phyloP scores from a whole-genome alignment of 1,284 basidiomycete genomes.

The Ganoderma meredithae region DNA sequence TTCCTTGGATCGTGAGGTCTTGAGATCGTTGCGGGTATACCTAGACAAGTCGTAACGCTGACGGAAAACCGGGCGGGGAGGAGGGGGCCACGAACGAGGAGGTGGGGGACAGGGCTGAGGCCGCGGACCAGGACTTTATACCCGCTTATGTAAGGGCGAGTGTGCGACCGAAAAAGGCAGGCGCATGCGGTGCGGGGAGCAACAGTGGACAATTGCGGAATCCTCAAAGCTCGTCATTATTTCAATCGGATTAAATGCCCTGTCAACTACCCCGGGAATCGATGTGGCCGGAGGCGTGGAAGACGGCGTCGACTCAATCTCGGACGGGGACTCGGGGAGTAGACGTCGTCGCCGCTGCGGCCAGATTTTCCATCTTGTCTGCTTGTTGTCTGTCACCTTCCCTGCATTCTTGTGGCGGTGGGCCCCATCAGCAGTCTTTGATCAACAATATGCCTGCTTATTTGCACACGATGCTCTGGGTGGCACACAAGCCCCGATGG shows the following conservation, averaged over 20 bases:
- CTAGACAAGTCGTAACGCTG: constrained; percentile 7
- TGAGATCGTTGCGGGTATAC: constrained; percentile 5
- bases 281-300: neutral
- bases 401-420: constrained; percentile 20
- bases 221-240: constrained; percentile 26
- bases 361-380: constrained; percentile 1
- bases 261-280: constrained; percentile 16
- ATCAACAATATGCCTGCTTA: neutral
- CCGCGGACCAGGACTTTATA: constrained; percentile 29
- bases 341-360: neutral
- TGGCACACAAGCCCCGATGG: neutral
- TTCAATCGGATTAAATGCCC: constrained; percentile 17
- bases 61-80: neutral
- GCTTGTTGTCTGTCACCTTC: neutral
- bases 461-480: neutral
- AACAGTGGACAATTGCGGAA: constrained; percentile 34
- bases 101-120: no score
- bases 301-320: neutral
- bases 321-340: neutral
- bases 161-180: constrained; percentile 29
- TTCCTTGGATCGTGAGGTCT: constrained; percentile 17
- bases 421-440: constrained; percentile 5
- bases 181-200: constrained; percentile 38
- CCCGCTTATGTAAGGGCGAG: constrained; percentile 33
- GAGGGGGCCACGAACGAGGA: constrained; percentile 12